Evolutionary conservation across 768 basidiomycete genomes (phyloP).

Genomic region (Roridomyces roridus): DNA sequence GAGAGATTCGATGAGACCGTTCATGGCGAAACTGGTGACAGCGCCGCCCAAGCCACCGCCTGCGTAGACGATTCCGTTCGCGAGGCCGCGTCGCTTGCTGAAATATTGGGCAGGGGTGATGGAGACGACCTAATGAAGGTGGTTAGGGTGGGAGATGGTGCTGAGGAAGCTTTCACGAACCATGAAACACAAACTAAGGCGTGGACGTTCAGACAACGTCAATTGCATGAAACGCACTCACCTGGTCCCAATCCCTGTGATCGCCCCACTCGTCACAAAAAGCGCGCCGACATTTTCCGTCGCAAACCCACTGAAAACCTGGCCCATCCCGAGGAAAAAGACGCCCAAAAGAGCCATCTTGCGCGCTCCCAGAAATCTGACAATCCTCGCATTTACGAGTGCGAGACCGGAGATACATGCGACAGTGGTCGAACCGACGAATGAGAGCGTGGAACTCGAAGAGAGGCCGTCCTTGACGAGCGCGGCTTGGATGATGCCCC

Average conservation of each 20-base stretch:
- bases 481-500: conserved; percentile 34
- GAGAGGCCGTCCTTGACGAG: conserved; percentile 33
- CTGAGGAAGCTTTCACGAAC: conserved; percentile 7
- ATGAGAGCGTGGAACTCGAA: conserved; percentile 32
- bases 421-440: conserved; percentile 37
- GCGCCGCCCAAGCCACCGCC: conserved; percentile 34
- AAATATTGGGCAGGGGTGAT: conserved; percentile 37
- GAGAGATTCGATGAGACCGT: conserved; percentile 31
- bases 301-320: conserved; percentile 32
- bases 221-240: conserved; percentile 30
- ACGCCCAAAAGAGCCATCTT: conserved; percentile 34
- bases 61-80: conserved; percentile 38
- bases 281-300: conserved; percentile 27
- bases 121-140: conserved; percentile 27
- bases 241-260: conserved; percentile 36
- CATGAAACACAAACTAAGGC: conserved; percentile 28
- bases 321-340: conserved; percentile 33
- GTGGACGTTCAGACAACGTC: background rate
- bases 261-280: conserved; percentile 34
- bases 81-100: conserved; percentile 33
- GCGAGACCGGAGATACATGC: conserved; percentile 36
- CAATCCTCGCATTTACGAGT: conserved; percentile 34
- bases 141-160: too few relatives aligned
- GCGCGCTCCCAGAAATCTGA: conserved; percentile 36
- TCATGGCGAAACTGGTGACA: conserved; percentile 33